phyloP scores from a whole-genome alignment of 2,329 filamentous ascomycete species.

The Cercospora sp. region DNA sequence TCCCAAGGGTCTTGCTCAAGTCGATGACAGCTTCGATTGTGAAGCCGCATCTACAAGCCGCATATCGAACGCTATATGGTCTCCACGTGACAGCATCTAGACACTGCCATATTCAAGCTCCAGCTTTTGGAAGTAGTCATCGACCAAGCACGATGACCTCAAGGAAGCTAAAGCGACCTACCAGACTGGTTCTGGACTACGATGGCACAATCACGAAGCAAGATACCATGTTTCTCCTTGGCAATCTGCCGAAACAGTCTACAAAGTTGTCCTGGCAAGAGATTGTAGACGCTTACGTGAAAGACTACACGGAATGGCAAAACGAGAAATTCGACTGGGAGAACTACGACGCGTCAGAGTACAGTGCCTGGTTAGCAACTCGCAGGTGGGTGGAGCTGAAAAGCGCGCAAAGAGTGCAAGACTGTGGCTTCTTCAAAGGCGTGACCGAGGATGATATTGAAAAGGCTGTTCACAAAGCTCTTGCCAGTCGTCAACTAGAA shows the following conservation, averaged over 20 bases:
- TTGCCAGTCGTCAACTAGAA: conserved; percentile 38
- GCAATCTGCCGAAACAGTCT: conserved; percentile 39
- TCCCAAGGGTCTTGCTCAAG: background rate
- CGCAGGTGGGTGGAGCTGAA: conserved; percentile 43
- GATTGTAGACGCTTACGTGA: conserved; percentile 45
- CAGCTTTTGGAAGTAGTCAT: background rate
- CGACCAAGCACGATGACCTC: conserved; percentile 13
- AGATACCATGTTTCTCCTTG: conserved; percentile 50
- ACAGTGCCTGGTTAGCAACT: conserved; percentile 42
- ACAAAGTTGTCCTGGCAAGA: conserved; percentile 37
- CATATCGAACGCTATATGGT: conserved; percentile 6
- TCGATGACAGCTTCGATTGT: conserved; percentile 13
- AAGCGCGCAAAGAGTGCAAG: conserved; percentile 45
- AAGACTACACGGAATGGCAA: conserved; percentile 44
- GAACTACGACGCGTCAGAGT: conserved; percentile 36
- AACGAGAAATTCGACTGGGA: conserved; percentile 34
- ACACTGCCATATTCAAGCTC: background rate
- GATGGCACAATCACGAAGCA: conserved; percentile 50
- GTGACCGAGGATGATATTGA: conserved; percentile 39
- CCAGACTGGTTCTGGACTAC: conserved; percentile 47
- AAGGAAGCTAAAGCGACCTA: conserved; percentile 17
- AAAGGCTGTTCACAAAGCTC: conserved; percentile 32
- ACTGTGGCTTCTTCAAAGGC: conserved; percentile 44
- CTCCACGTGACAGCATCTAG: conserved; percentile 8
- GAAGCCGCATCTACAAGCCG: conserved; percentile 12